These are phyloP conservation scores for Wickerhamiella kazuoi DNA, from an alignment of 805 yeast genomes.

Conservation along the genomic window DNA sequence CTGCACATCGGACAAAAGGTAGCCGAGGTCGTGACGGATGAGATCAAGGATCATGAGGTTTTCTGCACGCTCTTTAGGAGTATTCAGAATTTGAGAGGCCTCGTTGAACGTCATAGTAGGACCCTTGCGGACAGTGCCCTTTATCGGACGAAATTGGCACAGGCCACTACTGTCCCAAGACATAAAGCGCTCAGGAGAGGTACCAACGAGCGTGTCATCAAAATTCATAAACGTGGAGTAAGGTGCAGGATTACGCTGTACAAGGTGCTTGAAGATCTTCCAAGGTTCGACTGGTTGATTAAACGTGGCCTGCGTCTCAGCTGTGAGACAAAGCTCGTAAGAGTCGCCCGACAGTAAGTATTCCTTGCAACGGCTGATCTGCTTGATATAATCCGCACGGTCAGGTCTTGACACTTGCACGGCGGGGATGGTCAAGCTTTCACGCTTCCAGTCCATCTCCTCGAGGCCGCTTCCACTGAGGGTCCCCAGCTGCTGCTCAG, in stretches of 20 bases:
- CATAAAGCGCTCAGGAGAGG: slow-evolving; percentile 89
- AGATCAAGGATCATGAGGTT: slow-evolving; percentile 93
- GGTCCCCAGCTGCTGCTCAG: not conserved
- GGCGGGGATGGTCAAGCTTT: not conserved
- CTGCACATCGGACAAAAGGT: slow-evolving; percentile 41
- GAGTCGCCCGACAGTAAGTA: slow-evolving; percentile 67
- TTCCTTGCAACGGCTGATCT: slow-evolving; percentile 48
- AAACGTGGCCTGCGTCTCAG: slow-evolving; percentile 43
- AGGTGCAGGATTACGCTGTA: slow-evolving; percentile 74
- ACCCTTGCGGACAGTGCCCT: slow-evolving; percentile 76
- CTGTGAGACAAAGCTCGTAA: slow-evolving; percentile 81
- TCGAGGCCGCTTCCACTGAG: not conserved
- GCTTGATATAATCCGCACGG: slow-evolving; percentile 32
- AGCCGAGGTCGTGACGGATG: slow-evolving; percentile 77
- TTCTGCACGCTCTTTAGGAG: slow-evolving; percentile 90
- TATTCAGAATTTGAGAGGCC: slow-evolving; percentile 49
- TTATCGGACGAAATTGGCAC: slow-evolving; percentile 84
- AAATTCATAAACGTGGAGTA: slow-evolving; percentile 68
- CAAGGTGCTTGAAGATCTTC: slow-evolving; percentile 61
- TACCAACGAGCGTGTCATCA: slow-evolving; percentile 49
- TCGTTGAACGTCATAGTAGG: slow-evolving; percentile 33
- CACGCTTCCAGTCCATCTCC: not conserved
- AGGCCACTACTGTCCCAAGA: slow-evolving; percentile 40
- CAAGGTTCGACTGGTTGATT: slow-evolving; percentile 38
- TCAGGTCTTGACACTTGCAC: slow-evolving; percentile 27